Percentiles rank a stretch among this genome's conserved stretches.
These are phyloP conservation scores for Gymnopus androsaceus DNA, from an alignment of 1,284 basidiomycete genomes.

Conservation along the genomic window DNA sequence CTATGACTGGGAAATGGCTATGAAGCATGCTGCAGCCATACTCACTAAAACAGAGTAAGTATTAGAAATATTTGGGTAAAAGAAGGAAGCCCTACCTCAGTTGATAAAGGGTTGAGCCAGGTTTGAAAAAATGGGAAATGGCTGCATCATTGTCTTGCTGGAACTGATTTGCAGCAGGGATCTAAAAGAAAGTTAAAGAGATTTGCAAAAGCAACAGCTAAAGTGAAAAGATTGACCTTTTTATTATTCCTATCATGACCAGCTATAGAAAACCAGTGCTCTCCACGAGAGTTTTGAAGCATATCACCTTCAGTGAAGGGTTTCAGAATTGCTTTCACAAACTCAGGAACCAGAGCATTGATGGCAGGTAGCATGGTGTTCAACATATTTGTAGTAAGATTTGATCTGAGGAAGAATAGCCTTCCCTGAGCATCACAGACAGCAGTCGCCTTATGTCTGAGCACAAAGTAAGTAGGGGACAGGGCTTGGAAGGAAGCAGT, in stretches of 20 bases:
- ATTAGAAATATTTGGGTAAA: background rate
- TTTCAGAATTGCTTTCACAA: background rate
- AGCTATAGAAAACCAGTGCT: constrained; percentile 12
- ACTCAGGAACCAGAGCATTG: background rate
- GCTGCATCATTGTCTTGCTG: background rate
- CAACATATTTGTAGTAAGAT: background rate
- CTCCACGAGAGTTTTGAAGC: background rate
- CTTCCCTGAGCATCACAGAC: background rate
- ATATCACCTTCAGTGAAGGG: constrained; percentile 3
- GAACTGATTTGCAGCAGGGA: background rate
- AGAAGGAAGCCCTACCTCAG: background rate
- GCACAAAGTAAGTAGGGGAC: background rate
- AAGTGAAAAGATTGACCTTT: background rate
- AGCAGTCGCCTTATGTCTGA: background rate
- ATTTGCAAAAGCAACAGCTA: no score
- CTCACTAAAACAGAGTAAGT: background rate
- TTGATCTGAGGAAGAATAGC: background rate
- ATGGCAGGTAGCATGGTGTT: background rate
- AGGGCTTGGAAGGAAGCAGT: background rate
- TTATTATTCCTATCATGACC: constrained; percentile 13
- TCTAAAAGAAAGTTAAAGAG: no score
- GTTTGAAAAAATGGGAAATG: background rate
- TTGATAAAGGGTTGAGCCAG: background rate
- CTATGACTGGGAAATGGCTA: constrained; percentile 10
- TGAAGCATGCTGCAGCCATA: background rate